These are phyloP conservation scores for Lactarius akahatsu DNA, from an alignment of 768 basidiomycete species.

Conservation along the genomic window DNA sequence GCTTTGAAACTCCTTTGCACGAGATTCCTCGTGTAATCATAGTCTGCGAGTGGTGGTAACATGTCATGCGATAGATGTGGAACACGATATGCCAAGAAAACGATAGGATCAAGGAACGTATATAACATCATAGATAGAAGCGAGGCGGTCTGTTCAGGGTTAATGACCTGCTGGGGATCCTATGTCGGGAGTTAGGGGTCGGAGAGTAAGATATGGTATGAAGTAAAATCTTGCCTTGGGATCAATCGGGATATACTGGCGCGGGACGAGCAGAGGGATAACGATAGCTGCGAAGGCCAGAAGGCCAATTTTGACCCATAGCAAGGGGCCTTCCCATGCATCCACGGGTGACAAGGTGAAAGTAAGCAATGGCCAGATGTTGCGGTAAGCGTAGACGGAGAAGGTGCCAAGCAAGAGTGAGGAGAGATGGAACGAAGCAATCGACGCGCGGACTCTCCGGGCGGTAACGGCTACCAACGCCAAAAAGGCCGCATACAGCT, in stretches of 20 bases:
- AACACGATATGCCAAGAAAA: constrained; percentile 46
- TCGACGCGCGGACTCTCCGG: constrained; percentile 4
- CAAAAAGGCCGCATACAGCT: constrained; percentile 32
- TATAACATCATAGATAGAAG: constrained; percentile 41
- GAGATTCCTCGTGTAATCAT: constrained; percentile 40
- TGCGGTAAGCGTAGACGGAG: constrained; percentile 54
- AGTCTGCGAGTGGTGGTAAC: constrained; percentile 52
- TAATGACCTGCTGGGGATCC: constrained; percentile 32
- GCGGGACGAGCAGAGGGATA: constrained; percentile 56
- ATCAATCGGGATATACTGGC: constrained; percentile 58
- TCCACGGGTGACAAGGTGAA: constrained; percentile 54
- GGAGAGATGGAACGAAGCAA: constrained; percentile 46
- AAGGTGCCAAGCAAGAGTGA: constrained; percentile 49
- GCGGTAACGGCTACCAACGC: constrained; percentile 27
- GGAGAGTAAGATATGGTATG: background rate
- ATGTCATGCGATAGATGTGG: constrained; percentile 44
- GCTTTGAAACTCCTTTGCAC: constrained; percentile 38
- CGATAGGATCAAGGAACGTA: constrained; percentile 52
- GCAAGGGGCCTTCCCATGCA: constrained; percentile 43
- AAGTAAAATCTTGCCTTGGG: constrained; percentile 41
- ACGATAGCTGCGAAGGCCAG: constrained; percentile 46
- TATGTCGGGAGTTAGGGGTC: constrained; percentile 8
- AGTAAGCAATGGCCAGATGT: constrained; percentile 58
- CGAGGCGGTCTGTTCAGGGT: constrained; percentile 37
- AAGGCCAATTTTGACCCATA: constrained; percentile 55